Base-by-base conservation (phyloP, 225 moss, liverwort and hornwort genomes). In the Sphagnum tenellum region DNA sequence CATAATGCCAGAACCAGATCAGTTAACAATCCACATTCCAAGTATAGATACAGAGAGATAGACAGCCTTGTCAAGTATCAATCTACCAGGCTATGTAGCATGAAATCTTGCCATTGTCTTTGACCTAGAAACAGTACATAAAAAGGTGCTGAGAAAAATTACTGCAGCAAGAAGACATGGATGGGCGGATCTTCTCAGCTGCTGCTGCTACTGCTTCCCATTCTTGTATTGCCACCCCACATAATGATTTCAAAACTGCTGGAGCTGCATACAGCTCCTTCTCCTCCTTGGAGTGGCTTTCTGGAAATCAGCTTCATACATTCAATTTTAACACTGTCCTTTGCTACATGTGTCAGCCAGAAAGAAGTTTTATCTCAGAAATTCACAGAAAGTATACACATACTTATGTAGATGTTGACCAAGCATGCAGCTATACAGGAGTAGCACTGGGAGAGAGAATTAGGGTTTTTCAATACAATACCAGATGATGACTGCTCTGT, bases 301-400 rank as follows among this genome's bases (percentile, higher is more conserved):
- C 84, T 80, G 64, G 61, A 77, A 50, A 75, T 77, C 71, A 84
- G 75, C 68, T 73, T 71, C 78, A 74, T 75, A 84, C 64, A 75
- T 61, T 60, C 75, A 63, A 77, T 29, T 29, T 29, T 29, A 29
- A 29, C 29, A 29, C 29, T 29, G 1, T 29, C 29, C 29, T 29
- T 29, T 29, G 29, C 29, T 29, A 29, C 29, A 29, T 29, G 29
- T 29, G 29, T 29, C 29, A 29, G 29, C 29, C 29, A 29, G 29
- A 29, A 29, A 52, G 52, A 5, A 52, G 52, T 52, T 9, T 5
- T 2, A 52, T 9, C 73, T 62, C 76, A 78, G 9, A 76, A 69
- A 64, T 78, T 71, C 69, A 66, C 69, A 77, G 72, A 44, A 68
- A 64, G 67, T 76, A 63, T 60, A 49, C 53, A 65, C 72, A 72